A percentile compares a stretch with the other conserved stretches of the same genome.
Evolutionary conservation across 73 alveolate species (phyloP).

Genomic region (Paramecium octaurelia): DNA sequence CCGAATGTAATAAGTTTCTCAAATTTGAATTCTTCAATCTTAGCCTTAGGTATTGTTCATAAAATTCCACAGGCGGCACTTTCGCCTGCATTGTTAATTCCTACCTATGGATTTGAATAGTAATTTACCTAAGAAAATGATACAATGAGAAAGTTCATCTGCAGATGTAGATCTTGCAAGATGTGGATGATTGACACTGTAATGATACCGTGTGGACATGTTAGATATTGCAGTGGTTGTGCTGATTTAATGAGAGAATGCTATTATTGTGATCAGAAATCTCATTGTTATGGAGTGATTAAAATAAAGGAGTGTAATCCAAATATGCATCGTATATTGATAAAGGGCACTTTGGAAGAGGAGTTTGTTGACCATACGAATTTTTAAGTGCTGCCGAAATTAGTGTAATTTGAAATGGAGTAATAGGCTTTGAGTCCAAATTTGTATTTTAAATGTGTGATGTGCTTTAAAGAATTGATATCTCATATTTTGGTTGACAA

Average conservation of each 20-base stretch:
- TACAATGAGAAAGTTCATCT: not conserved
- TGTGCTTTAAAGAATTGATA: not conserved
- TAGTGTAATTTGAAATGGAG: not conserved
- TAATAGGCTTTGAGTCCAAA: not conserved
- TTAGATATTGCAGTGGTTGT: not conserved
- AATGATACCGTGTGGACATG: slow-evolving; percentile 26
- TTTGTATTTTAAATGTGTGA: not conserved
- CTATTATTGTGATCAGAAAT: not conserved
- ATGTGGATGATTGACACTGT: not conserved
- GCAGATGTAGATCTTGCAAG: not conserved
- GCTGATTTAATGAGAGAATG: not conserved
- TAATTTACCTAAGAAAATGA: not conserved
- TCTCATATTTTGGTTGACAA: not conserved
- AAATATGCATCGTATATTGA: not conserved
- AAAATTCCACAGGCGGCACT: not conserved
- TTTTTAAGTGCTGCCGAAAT: not conserved
- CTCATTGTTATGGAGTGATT: not conserved
- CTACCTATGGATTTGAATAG: not conserved
- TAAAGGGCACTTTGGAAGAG: not conserved
- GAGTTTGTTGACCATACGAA: not conserved
- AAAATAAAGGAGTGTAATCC: not conserved
- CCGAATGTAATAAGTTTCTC: not conserved
- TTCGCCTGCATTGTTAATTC: not conserved
- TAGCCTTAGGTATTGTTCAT: not conserved
- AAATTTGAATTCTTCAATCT: not conserved